Evolutionary conservation across 2,329 filamentous ascomycete genomes (phyloP).

Genomic region (Ceratocystis albifundus): DNA sequence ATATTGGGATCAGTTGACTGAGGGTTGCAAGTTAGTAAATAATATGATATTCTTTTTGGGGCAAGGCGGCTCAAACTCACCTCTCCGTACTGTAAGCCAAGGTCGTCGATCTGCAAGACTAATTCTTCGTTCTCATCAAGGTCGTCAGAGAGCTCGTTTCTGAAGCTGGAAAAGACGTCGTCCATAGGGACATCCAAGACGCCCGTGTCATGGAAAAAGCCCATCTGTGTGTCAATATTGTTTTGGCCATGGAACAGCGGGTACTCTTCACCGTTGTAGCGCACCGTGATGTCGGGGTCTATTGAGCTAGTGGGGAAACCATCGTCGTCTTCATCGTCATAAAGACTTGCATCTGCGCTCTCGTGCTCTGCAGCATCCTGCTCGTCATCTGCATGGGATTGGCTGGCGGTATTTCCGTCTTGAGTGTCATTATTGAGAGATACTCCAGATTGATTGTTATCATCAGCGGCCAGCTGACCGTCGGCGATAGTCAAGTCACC

Average conservation of each 20-base stretch:
- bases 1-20: conserved; percentile 32
- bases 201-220: conserved; percentile 37
- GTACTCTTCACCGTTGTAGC: conserved; percentile 36
- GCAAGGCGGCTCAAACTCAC: conserved; percentile 28
- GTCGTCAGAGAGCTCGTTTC: conserved; percentile 38
- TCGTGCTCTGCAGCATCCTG: conserved; percentile 22
- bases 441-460: conserved; percentile 24
- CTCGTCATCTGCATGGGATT: conserved; percentile 26
- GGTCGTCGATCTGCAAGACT: conserved; percentile 41
- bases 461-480: background rate
- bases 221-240: conserved; percentile 28
- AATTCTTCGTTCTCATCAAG: conserved; percentile 38
- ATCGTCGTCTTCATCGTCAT: conserved; percentile 24
- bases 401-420: conserved; percentile 25
- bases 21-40: background rate
- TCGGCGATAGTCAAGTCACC: conserved; percentile 15
- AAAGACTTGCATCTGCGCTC: conserved; percentile 16
- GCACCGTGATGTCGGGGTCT: conserved; percentile 33
- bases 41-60: no score
- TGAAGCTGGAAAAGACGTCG: conserved; percentile 36
- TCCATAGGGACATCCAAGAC: conserved; percentile 37
- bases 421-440: conserved; percentile 10
- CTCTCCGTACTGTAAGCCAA: conserved; percentile 44
- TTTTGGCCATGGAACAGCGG: conserved; percentile 31
- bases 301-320: conserved; percentile 18